These are phyloP conservation scores for Furcasterigmium sp. DNA, from an alignment of 2,329 filamentous ascomycete species.

Conservation along the genomic window DNA sequence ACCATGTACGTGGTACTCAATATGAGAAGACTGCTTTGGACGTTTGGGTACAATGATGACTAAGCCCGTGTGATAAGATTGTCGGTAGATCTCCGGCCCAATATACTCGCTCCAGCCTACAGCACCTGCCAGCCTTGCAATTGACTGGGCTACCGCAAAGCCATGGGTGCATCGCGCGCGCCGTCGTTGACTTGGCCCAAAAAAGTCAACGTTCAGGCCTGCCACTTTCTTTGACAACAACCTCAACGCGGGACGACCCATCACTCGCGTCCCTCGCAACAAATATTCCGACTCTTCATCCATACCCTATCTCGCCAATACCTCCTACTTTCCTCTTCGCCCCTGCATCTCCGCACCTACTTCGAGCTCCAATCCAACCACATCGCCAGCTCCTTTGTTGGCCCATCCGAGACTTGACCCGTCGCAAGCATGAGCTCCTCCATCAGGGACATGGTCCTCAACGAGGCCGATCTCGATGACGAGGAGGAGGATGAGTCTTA, in stretches of 20 bases:
- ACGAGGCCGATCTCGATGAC: conserved; percentile 78
- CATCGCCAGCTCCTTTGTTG: neutral
- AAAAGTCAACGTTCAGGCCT: neutral
- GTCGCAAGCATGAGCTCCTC: conserved; percentile 50
- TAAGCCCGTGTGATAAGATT: too few species aligned
- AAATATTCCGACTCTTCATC: too few species aligned
- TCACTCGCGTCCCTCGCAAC: neutral
- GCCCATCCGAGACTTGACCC: neutral
- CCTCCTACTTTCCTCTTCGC: too few species aligned
- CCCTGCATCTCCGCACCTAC: too few species aligned
- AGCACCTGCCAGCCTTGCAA: neutral
- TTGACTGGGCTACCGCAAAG: neutral
- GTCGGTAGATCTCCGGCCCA: neutral
- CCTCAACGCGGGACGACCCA: neutral
- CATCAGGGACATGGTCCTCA: conserved; percentile 75
- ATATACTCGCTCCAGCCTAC: neutral
- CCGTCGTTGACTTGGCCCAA: neutral
- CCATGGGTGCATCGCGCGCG: neutral
- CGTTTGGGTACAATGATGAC: too few species aligned
- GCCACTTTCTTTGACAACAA: neutral
- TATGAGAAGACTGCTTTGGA: neutral
- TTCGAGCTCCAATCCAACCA: too few species aligned
- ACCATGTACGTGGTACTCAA: neutral
- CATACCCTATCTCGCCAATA: too few species aligned
- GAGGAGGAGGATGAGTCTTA: conserved; percentile 82